Evolutionary conservation across 2,329 filamentous ascomycete species (phyloP).

Genomic region (Tricladium varicosporioides): DNA sequence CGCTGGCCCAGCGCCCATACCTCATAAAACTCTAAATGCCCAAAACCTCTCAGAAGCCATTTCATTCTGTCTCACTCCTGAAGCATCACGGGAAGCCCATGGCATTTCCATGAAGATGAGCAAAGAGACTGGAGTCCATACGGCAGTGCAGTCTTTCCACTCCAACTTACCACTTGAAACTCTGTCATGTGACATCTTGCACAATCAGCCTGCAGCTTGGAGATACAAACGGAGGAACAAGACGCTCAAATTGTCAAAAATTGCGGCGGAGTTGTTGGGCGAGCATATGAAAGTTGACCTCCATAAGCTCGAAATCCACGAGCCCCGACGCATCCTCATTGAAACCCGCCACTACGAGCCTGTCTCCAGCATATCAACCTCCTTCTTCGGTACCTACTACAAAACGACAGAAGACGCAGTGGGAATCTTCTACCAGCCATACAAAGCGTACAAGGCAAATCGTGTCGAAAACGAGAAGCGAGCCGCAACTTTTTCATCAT

Average conservation of each 20-base stretch:
- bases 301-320: conserved; percentile 40
- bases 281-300: conserved; percentile 51
- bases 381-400: background rate
- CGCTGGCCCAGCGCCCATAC: conserved; percentile 41
- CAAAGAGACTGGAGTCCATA: conserved; percentile 38
- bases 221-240: conserved; percentile 34
- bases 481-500: background rate
- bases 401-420: background rate
- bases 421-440: background rate
- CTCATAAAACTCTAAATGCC: conserved; percentile 35
- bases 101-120: conserved; percentile 37
- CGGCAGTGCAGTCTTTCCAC: conserved; percentile 42
- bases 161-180: conserved; percentile 34
- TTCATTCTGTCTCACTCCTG: conserved; percentile 34
- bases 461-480: background rate
- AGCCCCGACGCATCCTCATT: conserved; percentile 26
- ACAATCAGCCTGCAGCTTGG: conserved; percentile 50
- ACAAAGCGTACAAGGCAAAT: background rate
- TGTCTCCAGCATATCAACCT: background rate
- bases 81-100: conserved; percentile 33
- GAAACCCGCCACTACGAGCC: conserved; percentile 18
- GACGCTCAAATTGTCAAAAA: conserved; percentile 43
- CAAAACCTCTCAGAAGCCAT: conserved; percentile 39
- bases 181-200: conserved; percentile 36
- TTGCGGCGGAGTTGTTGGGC: conserved; percentile 52